Base-by-base conservation (phyloP, 1,284 basidiomycete species). In the Porodaedalea pini region DNA sequence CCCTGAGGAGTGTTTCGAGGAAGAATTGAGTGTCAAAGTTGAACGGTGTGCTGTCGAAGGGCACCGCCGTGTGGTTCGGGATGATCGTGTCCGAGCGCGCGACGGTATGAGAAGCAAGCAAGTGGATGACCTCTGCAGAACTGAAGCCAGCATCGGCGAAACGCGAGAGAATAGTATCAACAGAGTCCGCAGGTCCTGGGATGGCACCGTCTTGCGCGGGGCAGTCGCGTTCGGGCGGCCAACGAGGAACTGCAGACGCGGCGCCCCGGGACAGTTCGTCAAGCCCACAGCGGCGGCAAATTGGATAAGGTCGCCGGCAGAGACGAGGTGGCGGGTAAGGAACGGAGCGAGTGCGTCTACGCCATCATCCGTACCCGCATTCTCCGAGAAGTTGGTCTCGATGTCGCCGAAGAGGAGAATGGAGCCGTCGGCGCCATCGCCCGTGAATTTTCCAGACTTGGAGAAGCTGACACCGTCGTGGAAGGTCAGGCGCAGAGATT, bases 241-340 rank as follows among this genome's bases (percentile, higher is more conserved):
- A 49, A 65, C 47, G 51, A 68, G 63, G 55, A 68, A 66, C 36
- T 64, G 53, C 25, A 69, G 61, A 7, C 57, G 65, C 37, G 68
- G 67, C 29, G 68, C 68, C 43, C 68, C 68, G n/a, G 68, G 67
- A 59, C 68, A 70, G 62, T 69, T 69, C 45, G 63, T 58, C 13
- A 68, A 39, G 56, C 62, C 68, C 48, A 70, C 64, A n/a, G 67
- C 68, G 36, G 65, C 68, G 11, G 68, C 69, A 51, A 70, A 68
- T 37, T 68, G 67, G 54, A 70, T 67, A 59, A 69, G 65, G 59
- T 70, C 68, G 32, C 61, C 68, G 39, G 60, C 59, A 39, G 60
- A 59, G 63, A 70, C 64, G 55, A 64, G 61, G 58, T 64, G 63
- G 23, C 55, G 61, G 29, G 56, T 52, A 37, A 68, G 47, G 63